Base-by-base conservation (phyloP, 345 rosid genomes). In the Arabis alpina region DNA sequence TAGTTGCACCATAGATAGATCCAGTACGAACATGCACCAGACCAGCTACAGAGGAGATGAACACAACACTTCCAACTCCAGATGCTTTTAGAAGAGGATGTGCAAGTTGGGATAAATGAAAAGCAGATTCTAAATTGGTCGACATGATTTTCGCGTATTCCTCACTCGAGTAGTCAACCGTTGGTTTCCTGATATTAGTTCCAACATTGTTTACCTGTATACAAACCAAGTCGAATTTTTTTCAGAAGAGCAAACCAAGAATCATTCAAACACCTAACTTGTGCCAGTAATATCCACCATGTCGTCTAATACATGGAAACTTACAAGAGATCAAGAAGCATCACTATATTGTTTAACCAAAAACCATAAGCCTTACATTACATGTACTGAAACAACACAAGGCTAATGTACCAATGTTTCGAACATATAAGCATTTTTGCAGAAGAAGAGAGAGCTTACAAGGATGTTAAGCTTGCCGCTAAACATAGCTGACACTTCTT, bases 31-130 rank as follows among this genome's bases (percentile, higher is more conserved):
- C 0, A 76, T 77, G 77, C 34, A 66, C 27, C 8, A 83, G 27
- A 24, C 95, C 96, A 6, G 70, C 89, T 34, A 91, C 96, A 34
- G 99, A 94, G 54, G 99, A 91, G 62, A 88, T 91, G 83, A 86
- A 91, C 39, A 94, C 89, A 62, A 89, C 79, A 85, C 81, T 89
- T 60, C 95, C 99, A 0, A 41, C 78, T 6, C 95, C 92, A 28
- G 99, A 89, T 51, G 87, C 84, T 79, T 94, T 94, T 12, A 94
- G 62, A 75, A 94, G 89, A 61, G 96, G 97, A 75, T 94, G 88
- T 8, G 87, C 82, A 42, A 94, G 78, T 80, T 94, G 95, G 80
- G 89, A 81, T 16, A 91, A 45, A 80, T 91, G 94, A 78, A 74
- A 93, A 34, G 84, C 82, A 4, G 98, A 86, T 57, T 94, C 95